Evolutionary conservation across 306 rosid species (phyloP).

Genomic region (Vigna trinervia): DNA sequence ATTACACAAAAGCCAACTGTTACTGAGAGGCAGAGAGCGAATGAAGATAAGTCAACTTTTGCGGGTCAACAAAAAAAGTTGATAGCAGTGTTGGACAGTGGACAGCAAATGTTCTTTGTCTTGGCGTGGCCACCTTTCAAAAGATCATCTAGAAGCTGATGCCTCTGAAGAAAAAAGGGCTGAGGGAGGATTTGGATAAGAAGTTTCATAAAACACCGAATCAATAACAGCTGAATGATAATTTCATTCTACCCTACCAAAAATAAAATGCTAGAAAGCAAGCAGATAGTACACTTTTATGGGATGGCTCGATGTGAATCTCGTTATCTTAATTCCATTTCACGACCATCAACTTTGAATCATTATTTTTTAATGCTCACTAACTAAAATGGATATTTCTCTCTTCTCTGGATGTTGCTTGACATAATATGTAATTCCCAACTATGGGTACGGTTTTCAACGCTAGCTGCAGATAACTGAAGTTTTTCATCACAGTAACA

Average conservation of each 20-base stretch:
- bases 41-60: slow-evolving; percentile 25
- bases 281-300: background rate
- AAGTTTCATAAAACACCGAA: slow-evolving; percentile 2
- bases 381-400: background rate
- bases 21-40: background rate
- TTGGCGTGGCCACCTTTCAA: slow-evolving; percentile 7
- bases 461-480: background rate
- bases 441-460: background rate
- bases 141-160: slow-evolving; percentile 24
- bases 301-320: slow-evolving; percentile 10
- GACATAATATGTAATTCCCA: slow-evolving; percentile 3
- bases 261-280: slow-evolving; percentile 1
- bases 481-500: slow-evolving; percentile 4
- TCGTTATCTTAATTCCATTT: slow-evolving; percentile 8
- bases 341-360: background rate
- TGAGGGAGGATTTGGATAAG: background rate
- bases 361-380: background rate
- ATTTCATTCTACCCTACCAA: slow-evolving; percentile 9
- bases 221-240: slow-evolving; percentile 1
- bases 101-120: background rate
- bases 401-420: background rate
- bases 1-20: too few species aligned
- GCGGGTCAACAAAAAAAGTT: slow-evolving; percentile 27
- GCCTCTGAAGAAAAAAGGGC: background rate
- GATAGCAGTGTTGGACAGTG: background rate